phyloP scores from a whole-genome alignment of 2,329 filamentous ascomycete genomes.

The Hypocreales sp. region DNA sequence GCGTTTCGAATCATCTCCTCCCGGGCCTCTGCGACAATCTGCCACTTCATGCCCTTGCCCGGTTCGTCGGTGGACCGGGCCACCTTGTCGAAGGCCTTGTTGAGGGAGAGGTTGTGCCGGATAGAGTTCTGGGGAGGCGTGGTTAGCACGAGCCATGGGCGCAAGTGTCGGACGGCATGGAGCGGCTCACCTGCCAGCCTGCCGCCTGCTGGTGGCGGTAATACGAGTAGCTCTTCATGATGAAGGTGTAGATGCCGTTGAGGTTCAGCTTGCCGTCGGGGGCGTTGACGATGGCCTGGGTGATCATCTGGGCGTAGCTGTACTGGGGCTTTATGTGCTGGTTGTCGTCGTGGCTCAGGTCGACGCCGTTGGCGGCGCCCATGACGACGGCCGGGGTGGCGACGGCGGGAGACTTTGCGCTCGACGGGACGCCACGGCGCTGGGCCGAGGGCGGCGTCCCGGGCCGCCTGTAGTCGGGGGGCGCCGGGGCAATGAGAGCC shows the following conservation, averaged over 20 bases:
- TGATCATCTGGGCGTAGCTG: slow-evolving; percentile 94
- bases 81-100: slow-evolving; percentile 89
- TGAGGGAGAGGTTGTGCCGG: slow-evolving; percentile 86
- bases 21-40: slow-evolving; percentile 67
- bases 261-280: slow-evolving; percentile 80
- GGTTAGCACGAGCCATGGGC: slow-evolving; percentile 5
- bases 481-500: slow-evolving; percentile 41
- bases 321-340: slow-evolving; percentile 90
- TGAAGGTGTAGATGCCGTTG: slow-evolving; percentile 86
- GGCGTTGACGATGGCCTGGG: slow-evolving; percentile 82
- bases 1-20: slow-evolving; percentile 77
- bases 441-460: slow-evolving; percentile 41
- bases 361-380: slow-evolving; percentile 38
- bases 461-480: slow-evolving; percentile 43
- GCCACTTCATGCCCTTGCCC: slow-evolving; percentile 99
- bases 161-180: too few species aligned
- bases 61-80: slow-evolving; percentile 87
- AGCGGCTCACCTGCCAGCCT: slow-evolving; percentile 89
- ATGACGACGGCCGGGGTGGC: slow-evolving; percentile 20
- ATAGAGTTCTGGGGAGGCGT: slow-evolving; percentile 63
- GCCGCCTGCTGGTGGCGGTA: slow-evolving; percentile 63
- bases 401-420: slow-evolving; percentile 15
- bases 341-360: slow-evolving; percentile 69
- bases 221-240: slow-evolving; percentile 82
- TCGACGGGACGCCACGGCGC: slow-evolving; percentile 7